Percentiles rank a stretch among this genome's conserved stretches.
Evolutionary conservation across 768 basidiomycete species (phyloP).

Genomic region (Cubamyces lactineus): DNA sequence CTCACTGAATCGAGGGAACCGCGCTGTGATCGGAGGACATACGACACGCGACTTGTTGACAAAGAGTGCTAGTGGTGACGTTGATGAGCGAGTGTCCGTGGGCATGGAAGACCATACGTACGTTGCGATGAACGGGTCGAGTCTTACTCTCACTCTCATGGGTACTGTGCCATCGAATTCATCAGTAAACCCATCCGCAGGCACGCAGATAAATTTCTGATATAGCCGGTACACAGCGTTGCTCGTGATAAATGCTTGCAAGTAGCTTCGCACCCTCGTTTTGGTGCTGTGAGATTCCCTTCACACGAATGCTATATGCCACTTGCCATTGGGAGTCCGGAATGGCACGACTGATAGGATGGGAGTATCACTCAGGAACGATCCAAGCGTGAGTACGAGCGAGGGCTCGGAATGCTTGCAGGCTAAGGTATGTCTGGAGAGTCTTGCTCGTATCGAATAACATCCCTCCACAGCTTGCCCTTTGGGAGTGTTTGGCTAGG

Average conservation of each 20-base stretch:
- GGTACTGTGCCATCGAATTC: background rate
- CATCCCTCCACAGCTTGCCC: conserved; percentile 33
- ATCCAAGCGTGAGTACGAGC: background rate
- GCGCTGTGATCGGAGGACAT: too few relatives aligned
- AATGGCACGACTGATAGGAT: background rate
- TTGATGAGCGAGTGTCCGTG: too few relatives aligned
- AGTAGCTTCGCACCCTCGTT: background rate
- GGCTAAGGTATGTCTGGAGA: background rate
- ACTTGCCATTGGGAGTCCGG: background rate
- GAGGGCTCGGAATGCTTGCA: background rate
- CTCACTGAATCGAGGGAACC: too few relatives aligned
- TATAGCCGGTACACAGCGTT: background rate
- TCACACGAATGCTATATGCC: background rate
- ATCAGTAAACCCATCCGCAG: background rate
- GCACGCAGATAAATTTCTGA: background rate
- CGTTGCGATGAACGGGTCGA: too few relatives aligned
- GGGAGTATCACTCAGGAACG: background rate
- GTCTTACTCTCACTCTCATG: too few relatives aligned
- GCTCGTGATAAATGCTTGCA: background rate
- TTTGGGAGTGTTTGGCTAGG: conserved; percentile 30
- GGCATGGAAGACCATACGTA: too few relatives aligned
- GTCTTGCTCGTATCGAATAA: conserved; percentile 17
- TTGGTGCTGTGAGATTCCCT: background rate
- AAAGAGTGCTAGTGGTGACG: too few relatives aligned
- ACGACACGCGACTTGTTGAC: too few relatives aligned